Evolutionary conservation across 257 asterid genomes (phyloP).

Genomic region (Linaria vulgaris): DNA sequence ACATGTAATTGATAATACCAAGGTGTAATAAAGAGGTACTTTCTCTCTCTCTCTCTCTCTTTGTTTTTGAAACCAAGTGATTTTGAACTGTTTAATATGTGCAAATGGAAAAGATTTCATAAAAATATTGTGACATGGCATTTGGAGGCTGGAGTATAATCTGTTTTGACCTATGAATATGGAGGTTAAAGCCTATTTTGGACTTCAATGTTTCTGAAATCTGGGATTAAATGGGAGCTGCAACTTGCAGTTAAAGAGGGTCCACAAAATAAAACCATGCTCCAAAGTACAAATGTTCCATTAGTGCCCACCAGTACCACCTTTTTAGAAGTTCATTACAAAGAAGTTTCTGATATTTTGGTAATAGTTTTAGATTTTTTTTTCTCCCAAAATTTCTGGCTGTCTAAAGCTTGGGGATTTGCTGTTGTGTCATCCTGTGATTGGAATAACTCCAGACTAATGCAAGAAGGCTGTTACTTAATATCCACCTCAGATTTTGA

Average conservation of each 20-base stretch:
- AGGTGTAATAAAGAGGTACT: conserved; percentile 14
- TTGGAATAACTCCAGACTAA: conserved; percentile 28
- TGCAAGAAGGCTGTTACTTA: conserved; percentile 19
- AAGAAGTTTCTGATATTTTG: not conserved
- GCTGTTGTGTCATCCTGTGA: conserved; percentile 33
- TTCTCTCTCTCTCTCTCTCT: not conserved
- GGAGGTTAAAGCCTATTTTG: conserved; percentile 19
- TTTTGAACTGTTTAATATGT: not conserved
- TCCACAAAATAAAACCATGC: conserved; percentile 32
- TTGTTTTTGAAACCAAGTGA: not conserved
- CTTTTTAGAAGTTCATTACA: conserved; percentile 22
- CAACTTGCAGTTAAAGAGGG: conserved; percentile 31
- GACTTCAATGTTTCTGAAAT: conserved; percentile 17
- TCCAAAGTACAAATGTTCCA: conserved; percentile 29
- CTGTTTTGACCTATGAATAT: conserved; percentile 16
- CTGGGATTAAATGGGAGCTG: conserved; percentile 16
- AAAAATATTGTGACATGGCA: no score
- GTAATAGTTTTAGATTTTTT: not conserved
- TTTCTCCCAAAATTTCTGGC: not conserved
- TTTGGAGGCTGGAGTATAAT: not conserved
- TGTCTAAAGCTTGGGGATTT: conserved; percentile 12
- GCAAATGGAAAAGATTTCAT: no score
- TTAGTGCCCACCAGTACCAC: no score
- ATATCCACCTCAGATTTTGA: conserved; percentile 30
- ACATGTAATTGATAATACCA: not conserved